Evolutionary conservation across 176 grass and related monocot species (phyloP), one percentile per base, ranked within the genome.

Genomic region (Otatea glauca): DNA sequence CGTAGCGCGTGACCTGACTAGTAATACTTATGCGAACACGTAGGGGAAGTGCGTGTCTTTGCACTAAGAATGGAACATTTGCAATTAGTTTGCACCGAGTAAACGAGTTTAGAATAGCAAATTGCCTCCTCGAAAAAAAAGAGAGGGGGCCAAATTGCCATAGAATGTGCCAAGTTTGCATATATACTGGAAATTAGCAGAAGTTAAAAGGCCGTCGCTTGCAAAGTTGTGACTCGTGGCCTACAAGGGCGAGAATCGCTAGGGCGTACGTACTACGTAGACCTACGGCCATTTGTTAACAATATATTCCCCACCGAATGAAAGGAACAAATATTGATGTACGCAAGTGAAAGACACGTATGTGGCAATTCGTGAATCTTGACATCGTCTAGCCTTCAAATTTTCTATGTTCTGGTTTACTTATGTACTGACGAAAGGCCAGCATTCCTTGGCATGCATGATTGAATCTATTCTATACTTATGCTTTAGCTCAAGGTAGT

Each of bases 291-390:
- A 48, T 85, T 81, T 29, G 29, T 29, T 29, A 29, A 29, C 29
- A 29, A 29, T 29, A 29, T 29, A 29, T 29, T 29, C 29, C 29
- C 29, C 29, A 29, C 29, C 29, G 29, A 29, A 29, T 29, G 29
- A 29, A 29, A 29, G 29, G 29, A 37, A 48, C 62, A 76, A 69
- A 18, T 6, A 24, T 64, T 74, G 38, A 49, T 83, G 84, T 50
- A 17, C 27, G 6, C 61, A 70, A 86, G 79, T 78, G 83, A 90
- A 86, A 90, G 84, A 34, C 79, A 72, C 88, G 47, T 72, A 67
- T 86, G 88, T 59, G 65, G 21, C 88, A 72, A 72, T 34, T 63
- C 54, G 64, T 77, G 71, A 70, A 5, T 21, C 44, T 7, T 81
- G 71, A 86, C 35, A 44, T 56, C 24, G 81, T 65, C 64, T 63